Evolutionary conservation across 2,329 filamentous ascomycete genomes (phyloP).

Genomic region (Corinectria fuckeliana): DNA sequence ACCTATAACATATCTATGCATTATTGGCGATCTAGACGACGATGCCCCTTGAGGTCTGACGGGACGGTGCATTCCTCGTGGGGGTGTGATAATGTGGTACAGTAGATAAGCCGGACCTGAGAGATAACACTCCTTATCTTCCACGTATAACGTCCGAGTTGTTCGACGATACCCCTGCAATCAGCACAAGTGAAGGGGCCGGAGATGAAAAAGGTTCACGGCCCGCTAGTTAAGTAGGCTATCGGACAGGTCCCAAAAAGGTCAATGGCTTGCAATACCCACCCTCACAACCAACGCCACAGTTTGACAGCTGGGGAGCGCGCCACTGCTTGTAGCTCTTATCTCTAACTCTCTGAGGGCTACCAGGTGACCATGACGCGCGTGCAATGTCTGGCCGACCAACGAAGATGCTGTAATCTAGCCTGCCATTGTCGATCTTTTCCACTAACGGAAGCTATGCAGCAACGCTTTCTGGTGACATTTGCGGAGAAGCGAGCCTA

Average conservation of each 20-base stretch:
- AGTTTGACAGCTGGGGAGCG: not conserved
- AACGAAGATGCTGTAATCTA: no score
- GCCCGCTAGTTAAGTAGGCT: no score
- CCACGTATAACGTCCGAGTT: not conserved
- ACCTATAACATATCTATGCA: not conserved
- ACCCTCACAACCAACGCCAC: not conserved
- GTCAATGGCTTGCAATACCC: not conserved
- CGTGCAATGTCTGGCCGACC: not conserved
- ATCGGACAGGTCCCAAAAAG: not conserved
- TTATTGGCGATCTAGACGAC: not conserved
- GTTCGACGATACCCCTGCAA: not conserved
- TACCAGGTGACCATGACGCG: not conserved
- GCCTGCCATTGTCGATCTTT: not conserved
- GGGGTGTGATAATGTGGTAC: not conserved
- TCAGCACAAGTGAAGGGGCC: not conserved
- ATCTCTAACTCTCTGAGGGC: not conserved
- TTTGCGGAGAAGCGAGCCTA: not conserved
- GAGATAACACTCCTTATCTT: not conserved
- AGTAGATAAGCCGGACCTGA: not conserved
- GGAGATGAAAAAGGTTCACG: not conserved
- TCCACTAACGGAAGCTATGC: not conserved
- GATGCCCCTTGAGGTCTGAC: not conserved
- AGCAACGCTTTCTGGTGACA: no score
- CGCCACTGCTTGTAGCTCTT: not conserved
- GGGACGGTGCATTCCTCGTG: not conserved